These are phyloP conservation scores for Dimargaris xerosporica DNA, from an alignment of 192 early-diverging fungal genomes.

Conservation along the genomic window DNA sequence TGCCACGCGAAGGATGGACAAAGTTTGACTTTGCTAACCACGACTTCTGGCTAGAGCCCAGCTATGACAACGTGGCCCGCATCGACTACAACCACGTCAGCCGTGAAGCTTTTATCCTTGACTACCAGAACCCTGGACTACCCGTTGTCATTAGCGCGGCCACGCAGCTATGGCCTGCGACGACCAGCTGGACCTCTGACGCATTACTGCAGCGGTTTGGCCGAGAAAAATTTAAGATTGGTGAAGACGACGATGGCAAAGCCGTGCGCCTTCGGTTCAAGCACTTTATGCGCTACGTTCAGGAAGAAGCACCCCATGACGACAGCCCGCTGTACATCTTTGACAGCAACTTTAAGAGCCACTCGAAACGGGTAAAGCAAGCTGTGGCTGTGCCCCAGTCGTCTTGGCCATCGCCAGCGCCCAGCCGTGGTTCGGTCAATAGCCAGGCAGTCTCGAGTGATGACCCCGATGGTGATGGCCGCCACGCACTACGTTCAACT, in stretches of 20 bases:
- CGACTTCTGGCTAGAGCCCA: slow-evolving; percentile 33
- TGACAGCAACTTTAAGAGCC: slow-evolving; percentile 46
- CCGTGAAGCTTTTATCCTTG: slow-evolving; percentile 37
- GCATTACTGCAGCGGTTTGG: slow-evolving; percentile 34
- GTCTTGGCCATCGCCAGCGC: neutral
- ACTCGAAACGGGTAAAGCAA: no score
- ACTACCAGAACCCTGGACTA: slow-evolving; percentile 31
- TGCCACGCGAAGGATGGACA: slow-evolving; percentile 45
- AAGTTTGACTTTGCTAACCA: slow-evolving; percentile 29
- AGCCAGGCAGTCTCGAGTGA: neutral
- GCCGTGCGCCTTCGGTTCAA: slow-evolving; percentile 46
- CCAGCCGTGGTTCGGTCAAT: neutral
- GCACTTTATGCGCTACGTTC: slow-evolving; percentile 40
- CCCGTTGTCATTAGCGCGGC: slow-evolving; percentile 48
- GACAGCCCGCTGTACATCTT: slow-evolving; percentile 73
- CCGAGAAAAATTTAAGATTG: slow-evolving; percentile 54
- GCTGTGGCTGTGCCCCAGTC: no score
- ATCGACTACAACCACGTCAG: slow-evolving; percentile 36
- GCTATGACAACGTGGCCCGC: slow-evolving; percentile 30
- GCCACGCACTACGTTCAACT: neutral
- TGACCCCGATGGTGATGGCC: neutral
- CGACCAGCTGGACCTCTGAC: slow-evolving; percentile 36
- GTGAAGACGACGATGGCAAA: slow-evolving; percentile 62
- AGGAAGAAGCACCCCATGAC: slow-evolving; percentile 31
- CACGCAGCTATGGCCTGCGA: slow-evolving; percentile 38